Conservation (phyloP, 805 yeast genomes). For the Henningerozyma blattae region DNA sequence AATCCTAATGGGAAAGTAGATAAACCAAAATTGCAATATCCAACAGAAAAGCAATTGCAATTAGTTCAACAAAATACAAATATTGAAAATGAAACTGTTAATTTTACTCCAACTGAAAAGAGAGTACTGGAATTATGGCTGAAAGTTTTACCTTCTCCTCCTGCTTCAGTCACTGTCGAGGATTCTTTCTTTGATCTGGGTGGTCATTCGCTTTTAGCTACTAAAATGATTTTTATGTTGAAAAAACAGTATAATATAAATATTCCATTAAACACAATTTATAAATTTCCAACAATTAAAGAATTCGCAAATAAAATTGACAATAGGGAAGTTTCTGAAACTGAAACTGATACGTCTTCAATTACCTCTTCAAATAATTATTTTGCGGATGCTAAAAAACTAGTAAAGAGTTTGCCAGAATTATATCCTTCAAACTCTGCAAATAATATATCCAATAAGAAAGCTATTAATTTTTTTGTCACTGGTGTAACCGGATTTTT, state of each 20-base stretch:
- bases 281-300: slow-evolving; percentile 77
- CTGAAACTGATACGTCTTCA: slow-evolving; percentile 24
- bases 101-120: slow-evolving; percentile 53
- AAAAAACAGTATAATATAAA: slow-evolving; percentile 69
- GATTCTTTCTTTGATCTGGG: slow-evolving; percentile 97
- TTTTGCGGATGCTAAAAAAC: slow-evolving; percentile 59
- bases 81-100: slow-evolving; percentile 33
- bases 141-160: slow-evolving; percentile 70
- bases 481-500: slow-evolving; percentile 97
- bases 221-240: slow-evolving; percentile 89
- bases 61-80: slow-evolving; percentile 48
- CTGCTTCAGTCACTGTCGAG: slow-evolving; percentile 59
- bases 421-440: slow-evolving; percentile 34
- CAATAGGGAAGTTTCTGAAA: slow-evolving; percentile 35
- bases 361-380: slow-evolving; percentile 32
- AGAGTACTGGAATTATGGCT: slow-evolving; percentile 77
- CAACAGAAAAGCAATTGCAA: slow-evolving; percentile 75
- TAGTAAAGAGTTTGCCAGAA: slow-evolving; percentile 29
- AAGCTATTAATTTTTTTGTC: slow-evolving; percentile 63
- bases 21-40: slow-evolving; percentile 93
- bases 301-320: slow-evolving; percentile 68
- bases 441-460: no score
- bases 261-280: slow-evolving; percentile 80
- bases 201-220: slow-evolving; percentile 95
- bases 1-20: slow-evolving; percentile 98